Conservation (phyloP, 257 asterid species). For the Asclepias syriaca region DNA sequence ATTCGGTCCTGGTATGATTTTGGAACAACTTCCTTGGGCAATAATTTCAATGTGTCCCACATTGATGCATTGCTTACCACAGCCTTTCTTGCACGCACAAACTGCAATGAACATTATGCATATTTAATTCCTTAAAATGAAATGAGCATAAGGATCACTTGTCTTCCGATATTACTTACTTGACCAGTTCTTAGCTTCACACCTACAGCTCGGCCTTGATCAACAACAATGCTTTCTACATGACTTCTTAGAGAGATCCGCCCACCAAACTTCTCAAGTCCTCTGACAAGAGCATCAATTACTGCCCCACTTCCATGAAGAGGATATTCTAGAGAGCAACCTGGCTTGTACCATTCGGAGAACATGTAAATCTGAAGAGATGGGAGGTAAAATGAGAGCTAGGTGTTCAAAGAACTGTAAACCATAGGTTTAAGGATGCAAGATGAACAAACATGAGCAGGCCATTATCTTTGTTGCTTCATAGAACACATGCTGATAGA, state of each 20-base stretch:
- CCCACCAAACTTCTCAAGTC: slow-evolving; percentile 79
- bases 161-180: slow-evolving; percentile 39
- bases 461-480: neutral
- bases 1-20: slow-evolving; percentile 55
- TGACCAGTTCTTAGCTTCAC: slow-evolving; percentile 86
- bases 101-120: slow-evolving; percentile 37
- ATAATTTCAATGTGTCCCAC: slow-evolving; percentile 84
- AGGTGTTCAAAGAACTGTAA: neutral
- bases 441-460: neutral
- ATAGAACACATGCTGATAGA: neutral
- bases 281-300: slow-evolving; percentile 80
- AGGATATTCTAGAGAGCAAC: slow-evolving; percentile 84
- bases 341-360: slow-evolving; percentile 96
- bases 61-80: slow-evolving; percentile 95
- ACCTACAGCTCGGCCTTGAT: slow-evolving; percentile 84
- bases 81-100: slow-evolving; percentile 80
- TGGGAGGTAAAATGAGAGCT: neutral
- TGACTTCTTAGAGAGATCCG: slow-evolving; percentile 81
- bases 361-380: slow-evolving; percentile 77
- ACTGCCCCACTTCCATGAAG: slow-evolving; percentile 86
- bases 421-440: neutral
- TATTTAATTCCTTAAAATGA: neutral
- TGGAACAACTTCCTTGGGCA: slow-evolving; percentile 69
- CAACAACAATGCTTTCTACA: slow-evolving; percentile 72
- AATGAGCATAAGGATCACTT: neutral